These are phyloP conservation scores for Eucalyptus grandis DNA, from an alignment of 345 rosid genomes.

Conservation along the genomic window DNA sequence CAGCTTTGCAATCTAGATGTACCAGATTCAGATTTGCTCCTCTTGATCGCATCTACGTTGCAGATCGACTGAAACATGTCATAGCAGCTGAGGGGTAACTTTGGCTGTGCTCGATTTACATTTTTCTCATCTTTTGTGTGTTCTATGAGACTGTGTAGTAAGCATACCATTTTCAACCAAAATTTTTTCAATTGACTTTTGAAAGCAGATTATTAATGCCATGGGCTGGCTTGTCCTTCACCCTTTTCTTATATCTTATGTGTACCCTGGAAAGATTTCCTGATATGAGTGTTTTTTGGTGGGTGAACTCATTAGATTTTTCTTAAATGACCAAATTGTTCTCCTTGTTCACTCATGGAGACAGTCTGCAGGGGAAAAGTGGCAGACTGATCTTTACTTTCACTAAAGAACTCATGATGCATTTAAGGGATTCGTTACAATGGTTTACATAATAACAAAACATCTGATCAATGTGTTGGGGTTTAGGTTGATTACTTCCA, in stretches of 20 bases:
- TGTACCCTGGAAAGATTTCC: background rate
- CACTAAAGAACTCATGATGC: background rate
- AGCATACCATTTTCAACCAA: background rate
- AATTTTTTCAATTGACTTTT: background rate
- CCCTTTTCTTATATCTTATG: background rate
- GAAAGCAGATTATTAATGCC: background rate
- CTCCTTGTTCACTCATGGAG: background rate
- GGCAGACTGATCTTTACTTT: background rate
- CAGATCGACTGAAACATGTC: constrained; percentile 79
- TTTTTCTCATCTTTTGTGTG: background rate
- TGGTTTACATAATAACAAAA: background rate
- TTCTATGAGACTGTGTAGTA: background rate
- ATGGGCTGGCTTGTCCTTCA: background rate
- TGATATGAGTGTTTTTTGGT: background rate
- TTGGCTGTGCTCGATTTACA: background rate
- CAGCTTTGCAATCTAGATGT: constrained; percentile 95
- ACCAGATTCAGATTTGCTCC: constrained; percentile 97
- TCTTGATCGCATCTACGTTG: constrained; percentile 63
- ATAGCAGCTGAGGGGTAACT: constrained; percentile 69
- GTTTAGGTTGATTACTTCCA: background rate
- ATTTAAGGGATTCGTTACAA: background rate
- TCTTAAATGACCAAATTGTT: background rate
- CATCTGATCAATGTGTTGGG: background rate
- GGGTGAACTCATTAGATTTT: background rate
- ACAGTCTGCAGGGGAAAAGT: background rate